phyloP scores from a whole-genome alignment of 2,329 filamentous ascomycete genomes.

The Fusarium sp. region DNA sequence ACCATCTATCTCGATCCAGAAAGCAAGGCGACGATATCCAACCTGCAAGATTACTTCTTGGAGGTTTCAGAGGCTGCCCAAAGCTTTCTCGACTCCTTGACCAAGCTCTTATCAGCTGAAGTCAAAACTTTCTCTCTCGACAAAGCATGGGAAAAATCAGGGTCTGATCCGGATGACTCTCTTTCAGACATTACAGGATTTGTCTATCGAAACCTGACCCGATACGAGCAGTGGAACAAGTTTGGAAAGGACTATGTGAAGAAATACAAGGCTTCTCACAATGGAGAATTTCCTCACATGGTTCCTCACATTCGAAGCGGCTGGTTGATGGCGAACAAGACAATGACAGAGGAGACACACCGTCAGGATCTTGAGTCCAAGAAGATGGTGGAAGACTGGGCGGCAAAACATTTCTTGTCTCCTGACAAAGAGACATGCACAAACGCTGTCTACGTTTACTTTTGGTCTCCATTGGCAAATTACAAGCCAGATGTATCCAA shows the following conservation, averaged over 20 bases:
- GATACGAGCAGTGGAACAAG: conserved; percentile 12
- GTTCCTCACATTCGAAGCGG: neutral
- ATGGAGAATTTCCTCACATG: conserved; percentile 18
- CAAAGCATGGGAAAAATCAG: neutral
- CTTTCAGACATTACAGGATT: neutral
- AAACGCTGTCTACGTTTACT: conserved; percentile 20
- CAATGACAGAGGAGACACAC: neutral
- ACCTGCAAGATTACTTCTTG: neutral
- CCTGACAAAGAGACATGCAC: conserved; percentile 3
- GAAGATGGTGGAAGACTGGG: conserved; percentile 7
- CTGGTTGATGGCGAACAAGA: neutral
- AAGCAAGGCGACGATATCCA: neutral
- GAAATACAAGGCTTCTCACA: neutral
- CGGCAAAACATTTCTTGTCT: neutral
- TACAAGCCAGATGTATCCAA: conserved; percentile 26
- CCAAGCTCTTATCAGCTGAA: neutral
- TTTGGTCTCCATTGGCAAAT: neutral
- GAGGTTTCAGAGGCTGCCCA: neutral
- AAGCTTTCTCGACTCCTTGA: neutral
- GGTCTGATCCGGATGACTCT: neutral
- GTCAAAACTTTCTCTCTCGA: neutral
- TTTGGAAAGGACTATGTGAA: conserved; percentile 10
- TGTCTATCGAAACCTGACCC: conserved; percentile 4
- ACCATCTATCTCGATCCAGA: neutral
- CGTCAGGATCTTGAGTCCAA: conserved; percentile 6